Conservation (phyloP, 306 rosid species). For the Sindora glabra region DNA sequence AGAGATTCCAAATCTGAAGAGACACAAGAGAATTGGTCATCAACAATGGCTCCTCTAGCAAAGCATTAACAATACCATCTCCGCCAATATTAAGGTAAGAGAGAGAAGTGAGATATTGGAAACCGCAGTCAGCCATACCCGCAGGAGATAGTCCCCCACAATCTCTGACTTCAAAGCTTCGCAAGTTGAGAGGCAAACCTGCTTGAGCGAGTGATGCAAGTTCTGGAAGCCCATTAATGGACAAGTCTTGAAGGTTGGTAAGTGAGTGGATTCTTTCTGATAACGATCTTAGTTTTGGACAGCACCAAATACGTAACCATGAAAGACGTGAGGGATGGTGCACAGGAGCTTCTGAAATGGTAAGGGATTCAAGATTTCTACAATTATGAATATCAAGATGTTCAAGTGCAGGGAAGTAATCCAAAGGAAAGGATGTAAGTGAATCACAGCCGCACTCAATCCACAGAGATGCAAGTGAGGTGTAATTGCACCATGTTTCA, state of each 20-base stretch:
- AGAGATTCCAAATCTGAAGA: background rate
- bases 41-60: no score
- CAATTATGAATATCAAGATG: background rate
- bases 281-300: no score
- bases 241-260: background rate
- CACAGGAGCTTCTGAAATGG: background rate
- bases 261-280: background rate
- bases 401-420: conserved; percentile 4
- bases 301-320: no score
- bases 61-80: no score
- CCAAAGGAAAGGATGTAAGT: background rate
- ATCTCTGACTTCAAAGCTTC: no score
- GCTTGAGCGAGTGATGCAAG: no score
- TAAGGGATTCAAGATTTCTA: background rate
- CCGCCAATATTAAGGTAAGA: no score
- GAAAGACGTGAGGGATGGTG: background rate
- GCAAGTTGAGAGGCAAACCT: no score
- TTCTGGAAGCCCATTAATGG: background rate
- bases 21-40: background rate
- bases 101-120: no score
- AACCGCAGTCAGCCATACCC: no score
- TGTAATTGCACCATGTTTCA: background rate
- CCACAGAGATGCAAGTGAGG: background rate
- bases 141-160: no score
- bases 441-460: background rate